Percentiles rank a stretch among this genome's conserved stretches.
These are phyloP conservation scores for Phialophora chinensis DNA, from an alignment of 2,329 filamentous ascomycete genomes.

Conservation along the genomic window DNA sequence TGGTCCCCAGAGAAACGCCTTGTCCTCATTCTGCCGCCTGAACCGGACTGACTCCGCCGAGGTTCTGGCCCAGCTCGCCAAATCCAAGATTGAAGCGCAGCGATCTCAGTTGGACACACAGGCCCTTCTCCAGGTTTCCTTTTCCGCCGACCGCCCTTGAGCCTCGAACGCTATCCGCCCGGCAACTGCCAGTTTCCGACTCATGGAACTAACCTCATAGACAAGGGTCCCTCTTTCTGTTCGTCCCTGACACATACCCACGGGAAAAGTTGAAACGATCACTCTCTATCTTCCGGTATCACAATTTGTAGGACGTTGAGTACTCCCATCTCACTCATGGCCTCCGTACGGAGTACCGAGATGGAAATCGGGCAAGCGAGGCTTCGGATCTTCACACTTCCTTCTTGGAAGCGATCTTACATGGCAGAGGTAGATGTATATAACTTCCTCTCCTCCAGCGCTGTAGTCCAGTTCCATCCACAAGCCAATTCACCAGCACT, in stretches of 20 bases:
- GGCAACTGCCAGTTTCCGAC: constrained; percentile 18
- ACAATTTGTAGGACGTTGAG: constrained; percentile 32
- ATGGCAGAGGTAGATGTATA: constrained; percentile 23
- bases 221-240: neutral
- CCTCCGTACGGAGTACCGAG: constrained; percentile 21
- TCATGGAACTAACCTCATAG: constrained; percentile 3
- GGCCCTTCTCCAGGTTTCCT: constrained; percentile 2
- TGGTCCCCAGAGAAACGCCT: neutral
- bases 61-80: constrained; percentile 12
- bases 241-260: constrained; percentile 27
- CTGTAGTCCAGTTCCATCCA: neutral
- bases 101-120: neutral
- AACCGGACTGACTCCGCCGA: neutral
- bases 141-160: neutral
- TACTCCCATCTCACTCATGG: constrained; percentile 2
- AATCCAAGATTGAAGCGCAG: constrained; percentile 1
- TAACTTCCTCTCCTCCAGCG: constrained; percentile 16
- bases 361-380: constrained; percentile 15
- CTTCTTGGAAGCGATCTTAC: constrained; percentile 19
- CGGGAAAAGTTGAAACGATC: constrained; percentile 29
- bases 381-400: constrained; percentile 34
- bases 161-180: neutral
- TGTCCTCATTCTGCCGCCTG: too few species aligned
- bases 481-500: constrained; percentile 24
- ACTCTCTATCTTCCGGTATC: constrained; percentile 29